Evolutionary conservation across 495 filamentous ascomycete species (phyloP).

Genomic region (Patellaria atrata): DNA sequence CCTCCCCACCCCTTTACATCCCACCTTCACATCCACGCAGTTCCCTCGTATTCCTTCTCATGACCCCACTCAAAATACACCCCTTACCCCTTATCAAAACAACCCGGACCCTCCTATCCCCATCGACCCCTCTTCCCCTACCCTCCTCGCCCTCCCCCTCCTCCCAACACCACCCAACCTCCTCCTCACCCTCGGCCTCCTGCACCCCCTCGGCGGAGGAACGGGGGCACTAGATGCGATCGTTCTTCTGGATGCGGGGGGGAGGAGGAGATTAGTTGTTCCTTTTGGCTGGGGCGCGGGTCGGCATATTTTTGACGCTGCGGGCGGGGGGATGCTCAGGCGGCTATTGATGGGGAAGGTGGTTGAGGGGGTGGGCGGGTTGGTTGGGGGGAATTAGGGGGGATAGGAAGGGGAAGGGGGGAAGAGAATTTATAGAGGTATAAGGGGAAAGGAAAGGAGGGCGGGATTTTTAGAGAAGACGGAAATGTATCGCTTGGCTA

Average conservation of each 20-base stretch:
- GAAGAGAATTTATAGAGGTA: too few species aligned
- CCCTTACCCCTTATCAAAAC: too few species aligned
- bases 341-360: constrained; percentile 20
- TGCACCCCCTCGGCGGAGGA: constrained; percentile 32
- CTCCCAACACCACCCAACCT: constrained; percentile 10
- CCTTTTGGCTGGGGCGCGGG: constrained; percentile 31
- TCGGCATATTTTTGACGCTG: constrained; percentile 13
- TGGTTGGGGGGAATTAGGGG: constrained; percentile 1
- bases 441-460: too few species aligned
- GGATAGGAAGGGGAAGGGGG: constrained; percentile 1
- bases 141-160: constrained; percentile 17
- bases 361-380: constrained; percentile 21
- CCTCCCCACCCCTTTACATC: not conserved
- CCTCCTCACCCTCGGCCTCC: constrained; percentile 24
- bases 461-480: too few species aligned
- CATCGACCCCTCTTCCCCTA: constrained; percentile 9
- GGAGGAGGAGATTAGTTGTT: constrained; percentile 26
- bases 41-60: too few species aligned
- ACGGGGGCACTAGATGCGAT: constrained; percentile 29
- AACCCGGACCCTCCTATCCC: too few species aligned
- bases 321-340: constrained; percentile 16
- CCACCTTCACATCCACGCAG: too few species aligned
- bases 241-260: constrained; percentile 27
- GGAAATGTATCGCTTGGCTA: too few species aligned
- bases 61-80: too few species aligned